Conservation (phyloP, 2,329 filamentous ascomycete genomes). For the Ophiostoma pallidulum region DNA sequence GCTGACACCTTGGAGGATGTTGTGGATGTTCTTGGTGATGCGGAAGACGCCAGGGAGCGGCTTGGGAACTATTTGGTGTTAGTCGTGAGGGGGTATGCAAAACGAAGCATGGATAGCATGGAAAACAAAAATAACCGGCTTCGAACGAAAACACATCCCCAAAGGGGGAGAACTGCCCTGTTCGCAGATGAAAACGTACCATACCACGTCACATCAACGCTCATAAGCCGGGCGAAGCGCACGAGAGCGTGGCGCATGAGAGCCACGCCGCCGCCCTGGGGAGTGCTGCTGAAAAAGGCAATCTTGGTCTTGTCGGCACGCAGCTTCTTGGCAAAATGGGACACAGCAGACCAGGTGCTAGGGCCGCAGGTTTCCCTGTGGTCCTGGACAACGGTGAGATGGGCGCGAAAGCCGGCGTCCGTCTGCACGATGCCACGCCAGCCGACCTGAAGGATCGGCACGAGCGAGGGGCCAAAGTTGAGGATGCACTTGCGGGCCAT, state of each 20-base stretch:
- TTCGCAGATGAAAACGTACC: slow-evolving; percentile 29
- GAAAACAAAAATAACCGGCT: slow-evolving; percentile 20
- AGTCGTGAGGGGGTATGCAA: too few relatives aligned
- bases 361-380: slow-evolving; percentile 52
- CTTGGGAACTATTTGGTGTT: slow-evolving; percentile 59
- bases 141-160: too few relatives aligned
- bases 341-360: slow-evolving; percentile 56
- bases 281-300: slow-evolving; percentile 72
- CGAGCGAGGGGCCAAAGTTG: slow-evolving; percentile 64
- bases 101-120: too few relatives aligned
- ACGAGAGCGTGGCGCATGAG: slow-evolving; percentile 74
- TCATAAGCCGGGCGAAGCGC: slow-evolving; percentile 56
- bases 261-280: slow-evolving; percentile 74
- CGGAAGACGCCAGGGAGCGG: slow-evolving; percentile 71
- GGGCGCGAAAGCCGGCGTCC: slow-evolving; percentile 55
- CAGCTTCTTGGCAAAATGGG: slow-evolving; percentile 53
- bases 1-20: slow-evolving; percentile 74
- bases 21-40: slow-evolving; percentile 81
- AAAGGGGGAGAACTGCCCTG: too few relatives aligned
- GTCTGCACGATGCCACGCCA: slow-evolving; percentile 61
- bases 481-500: slow-evolving; percentile 71
- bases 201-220: slow-evolving; percentile 65
- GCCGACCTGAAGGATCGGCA: slow-evolving; percentile 59
- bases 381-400: slow-evolving; percentile 45
- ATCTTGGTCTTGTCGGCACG: slow-evolving; percentile 56